Conservation (phyloP, 2,329 filamentous ascomycete genomes). For the Nectriaceae sp. region DNA sequence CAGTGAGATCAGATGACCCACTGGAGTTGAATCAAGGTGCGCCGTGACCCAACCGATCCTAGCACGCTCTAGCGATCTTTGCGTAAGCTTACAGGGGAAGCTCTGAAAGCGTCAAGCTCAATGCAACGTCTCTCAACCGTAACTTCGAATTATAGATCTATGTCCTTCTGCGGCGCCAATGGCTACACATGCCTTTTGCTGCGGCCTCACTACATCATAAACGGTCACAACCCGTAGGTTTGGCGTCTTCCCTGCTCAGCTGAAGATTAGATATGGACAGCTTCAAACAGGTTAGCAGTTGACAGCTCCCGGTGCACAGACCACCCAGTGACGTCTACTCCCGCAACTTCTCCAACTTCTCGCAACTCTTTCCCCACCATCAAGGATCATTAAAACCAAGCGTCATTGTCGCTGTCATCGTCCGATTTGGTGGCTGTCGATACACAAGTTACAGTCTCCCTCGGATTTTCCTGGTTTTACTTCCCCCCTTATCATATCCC, state of each 20-base stretch:
- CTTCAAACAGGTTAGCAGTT: no score
- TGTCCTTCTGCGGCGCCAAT: no score
- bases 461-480: background rate
- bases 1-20: background rate
- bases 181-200: no score
- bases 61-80: background rate
- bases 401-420: background rate
- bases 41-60: background rate
- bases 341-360: background rate
- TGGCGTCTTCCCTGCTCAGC: conserved; percentile 8
- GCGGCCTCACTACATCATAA: no score
- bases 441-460: no score
- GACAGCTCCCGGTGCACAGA: background rate
- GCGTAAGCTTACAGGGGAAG: background rate
- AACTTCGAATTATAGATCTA: no score
- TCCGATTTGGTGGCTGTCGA: background rate
- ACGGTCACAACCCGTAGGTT: no score
- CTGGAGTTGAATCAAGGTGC: background rate
- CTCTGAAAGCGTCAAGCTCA: conserved; percentile 2
- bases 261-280: conserved; percentile 2
- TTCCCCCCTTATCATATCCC: background rate
- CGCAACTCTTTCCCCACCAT: background rate
- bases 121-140: conserved; percentile 13
- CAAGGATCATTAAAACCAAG: background rate
- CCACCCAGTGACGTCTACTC: background rate